A percentile compares a stretch with the other conserved stretches of the same genome.
Evolutionary conservation across 306 rosid species (phyloP).

Genomic region (Datisca glomerata): DNA sequence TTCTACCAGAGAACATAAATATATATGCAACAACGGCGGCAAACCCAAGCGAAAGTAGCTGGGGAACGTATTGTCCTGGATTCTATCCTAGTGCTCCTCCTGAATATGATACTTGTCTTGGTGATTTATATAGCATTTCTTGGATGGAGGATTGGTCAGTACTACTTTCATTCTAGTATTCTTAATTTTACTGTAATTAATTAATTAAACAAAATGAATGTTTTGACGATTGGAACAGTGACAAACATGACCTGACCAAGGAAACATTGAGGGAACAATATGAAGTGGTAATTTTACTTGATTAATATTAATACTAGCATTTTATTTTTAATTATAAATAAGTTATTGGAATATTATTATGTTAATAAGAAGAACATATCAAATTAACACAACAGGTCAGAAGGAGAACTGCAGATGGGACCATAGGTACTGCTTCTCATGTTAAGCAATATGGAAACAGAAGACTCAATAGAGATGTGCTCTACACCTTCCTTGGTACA

Average conservation of each 20-base stretch:
- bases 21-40: constrained; percentile 59
- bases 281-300: constrained; percentile 32
- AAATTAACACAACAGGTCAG: no score
- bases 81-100: background rate
- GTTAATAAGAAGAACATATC: no score
- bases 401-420: constrained; percentile 16
- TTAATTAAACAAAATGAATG: no score
- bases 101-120: constrained; percentile 36
- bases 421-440: constrained; percentile 4
- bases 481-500: constrained; percentile 32
- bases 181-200: background rate
- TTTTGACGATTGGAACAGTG: constrained; percentile 26
- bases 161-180: background rate
- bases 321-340: background rate
- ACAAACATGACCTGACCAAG: constrained; percentile 24
- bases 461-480: constrained; percentile 3
- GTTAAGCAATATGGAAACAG: constrained; percentile 48
- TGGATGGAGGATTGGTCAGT: constrained; percentile 74
- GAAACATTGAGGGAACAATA: constrained; percentile 42
- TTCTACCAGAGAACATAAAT: constrained; percentile 34
- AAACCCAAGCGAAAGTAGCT: constrained; percentile 38
- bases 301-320: no score
- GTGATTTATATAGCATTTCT: constrained; percentile 51
- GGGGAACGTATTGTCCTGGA: constrained; percentile 31
- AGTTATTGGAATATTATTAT: background rate